Evolutionary conservation across 805 yeast genomes (phyloP), one percentile per base, ranked within the genome.

Genomic region (Myxozyma melibiosi): DNA sequence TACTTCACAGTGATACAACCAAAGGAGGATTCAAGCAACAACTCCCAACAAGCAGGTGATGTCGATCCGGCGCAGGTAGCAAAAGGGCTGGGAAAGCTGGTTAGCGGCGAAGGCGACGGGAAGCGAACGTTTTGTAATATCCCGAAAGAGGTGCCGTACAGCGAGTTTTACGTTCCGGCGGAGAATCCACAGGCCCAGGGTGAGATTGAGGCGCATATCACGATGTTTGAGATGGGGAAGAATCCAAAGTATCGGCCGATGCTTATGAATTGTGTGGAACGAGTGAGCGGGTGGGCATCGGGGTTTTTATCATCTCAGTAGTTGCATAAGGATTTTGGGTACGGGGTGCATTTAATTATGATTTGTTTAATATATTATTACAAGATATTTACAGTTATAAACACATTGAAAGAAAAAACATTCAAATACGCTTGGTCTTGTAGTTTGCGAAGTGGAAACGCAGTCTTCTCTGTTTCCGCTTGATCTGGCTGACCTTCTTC

Each of bases 191-290:
- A n/a, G n/a, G 64, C 63, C 16, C 5, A 22, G 22, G 64, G 60
- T 0, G 64, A 61, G 54, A 58, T 61, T 24, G 63, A 53, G 4
- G 64, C 64, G 14, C 64, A 61, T 33, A 43, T 58, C 22, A 40
- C 44, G 34, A 61, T 61, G 57, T 61, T 61, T 51, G 57, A 58
- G 22, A 24, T 8, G 33, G 45, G 20, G 4, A 50, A 38, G 42
- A 61, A 61, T 44, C 50, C 57, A 13, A 40, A 41, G n/a, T 61
- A 61, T 42, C 18, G 37, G 7, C 14, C 27, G 14, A 33, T 61
- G 47, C 41, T 58, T 22, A 48, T 53, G 34, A 49, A 59, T 34
- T 33, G 53, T 22, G 45, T 54, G 25, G 60, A 47, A 30, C 44
- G 51, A 35, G 40, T 46, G 8, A 18, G 43, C 27, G 35, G 30